Evolutionary conservation across 2,329 filamentous ascomycete genomes (phyloP).

Genomic region (Fusarium veterinarium): DNA sequence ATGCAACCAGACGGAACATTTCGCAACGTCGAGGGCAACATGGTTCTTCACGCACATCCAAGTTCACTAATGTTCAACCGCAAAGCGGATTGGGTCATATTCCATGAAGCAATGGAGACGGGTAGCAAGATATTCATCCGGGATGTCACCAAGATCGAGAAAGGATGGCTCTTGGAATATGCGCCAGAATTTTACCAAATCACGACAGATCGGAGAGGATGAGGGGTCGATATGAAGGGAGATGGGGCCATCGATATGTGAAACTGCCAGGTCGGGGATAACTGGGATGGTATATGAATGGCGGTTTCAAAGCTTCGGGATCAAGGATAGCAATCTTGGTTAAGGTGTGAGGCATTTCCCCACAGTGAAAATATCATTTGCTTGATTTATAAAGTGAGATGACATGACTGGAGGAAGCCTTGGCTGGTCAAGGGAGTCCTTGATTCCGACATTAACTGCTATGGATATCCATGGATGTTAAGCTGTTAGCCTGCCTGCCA

Average conservation of each 20-base stretch:
- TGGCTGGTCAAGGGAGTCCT: constrained; percentile 10
- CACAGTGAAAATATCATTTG: constrained; percentile 10
- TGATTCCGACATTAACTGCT: constrained; percentile 2
- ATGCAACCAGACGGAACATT: constrained; percentile 96
- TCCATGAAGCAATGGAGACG: constrained; percentile 92
- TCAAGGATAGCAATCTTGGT: constrained; percentile 20
- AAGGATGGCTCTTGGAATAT: constrained; percentile 90
- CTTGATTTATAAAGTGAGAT: constrained; percentile 27
- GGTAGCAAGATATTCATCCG: constrained; percentile 89
- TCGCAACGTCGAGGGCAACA: constrained; percentile 82
- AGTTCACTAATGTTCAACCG: constrained; percentile 95
- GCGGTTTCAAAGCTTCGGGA: constrained; percentile 34
- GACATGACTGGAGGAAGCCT: constrained; percentile 17
- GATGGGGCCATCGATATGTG: constrained; percentile 20
- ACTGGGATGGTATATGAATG: constrained; percentile 23
- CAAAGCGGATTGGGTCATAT: constrained; percentile 96
- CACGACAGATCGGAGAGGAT: constrained; percentile 48
- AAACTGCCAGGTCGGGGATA: constrained; percentile 35
- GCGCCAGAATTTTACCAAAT: constrained; percentile 84
- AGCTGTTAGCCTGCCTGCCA: constrained; percentile 6
- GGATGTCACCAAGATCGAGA: constrained; percentile 93
- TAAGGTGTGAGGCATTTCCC: constrained; percentile 35
- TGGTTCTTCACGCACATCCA: constrained; percentile 86
- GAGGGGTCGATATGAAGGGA: constrained; percentile 22
- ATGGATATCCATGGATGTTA: constrained; percentile 2